Base-by-base conservation (phyloP, 108 stramenopile species). In the Licmophora abbreviata region DNA sequence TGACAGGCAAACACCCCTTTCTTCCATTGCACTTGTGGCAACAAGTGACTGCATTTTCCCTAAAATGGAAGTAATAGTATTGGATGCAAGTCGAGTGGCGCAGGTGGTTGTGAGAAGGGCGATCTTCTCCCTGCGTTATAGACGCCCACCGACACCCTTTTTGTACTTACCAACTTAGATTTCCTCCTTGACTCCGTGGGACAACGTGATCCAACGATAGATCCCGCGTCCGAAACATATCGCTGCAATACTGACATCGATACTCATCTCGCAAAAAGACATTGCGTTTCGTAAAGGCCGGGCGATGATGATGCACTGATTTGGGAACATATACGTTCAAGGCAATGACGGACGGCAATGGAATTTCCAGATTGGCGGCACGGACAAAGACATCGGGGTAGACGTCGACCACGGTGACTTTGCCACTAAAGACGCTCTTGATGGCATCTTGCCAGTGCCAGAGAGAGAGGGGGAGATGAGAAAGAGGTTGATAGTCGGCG, bases 371-470 rank as follows among this genome's bases (percentile, higher is more conserved):
- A 45, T 63, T 81, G 21, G 81, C 81, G n/a, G 88, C 77, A 34
- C 88, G 64, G 15, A 91, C 63, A 17, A 53, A 66, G 0, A 91
- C 40, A 48, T 83, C 76, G 12, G 83, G 79, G 56, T 91, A 86
- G 9, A 81, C 71, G 37, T 92, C 89, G 15, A 92, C 89, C 5
- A 92, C 89, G 0, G 69, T 76, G 14, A 86, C 89, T 48, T 84
- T 84, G 21, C 85, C 89, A 40, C 61, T 66, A 22, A 87, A 70
- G 18, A 92, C 69, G 4, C 79, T 78, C 62, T 92, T 92, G 58
- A 92, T 69, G n/a, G 89, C 69, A 29, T 84, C 83, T 53, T 92
- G 89, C 89, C 89, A 92, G 26, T 67, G 67, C 83, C 81, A 92
- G 10, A 84, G 52, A 58, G 67, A 69, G 7, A 92, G 63, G 14